Evolutionary conservation across 163 green algal genomes (phyloP), one percentile per base, ranked within the genome.

Genomic region (Coccomyxa subellipsoidea): DNA sequence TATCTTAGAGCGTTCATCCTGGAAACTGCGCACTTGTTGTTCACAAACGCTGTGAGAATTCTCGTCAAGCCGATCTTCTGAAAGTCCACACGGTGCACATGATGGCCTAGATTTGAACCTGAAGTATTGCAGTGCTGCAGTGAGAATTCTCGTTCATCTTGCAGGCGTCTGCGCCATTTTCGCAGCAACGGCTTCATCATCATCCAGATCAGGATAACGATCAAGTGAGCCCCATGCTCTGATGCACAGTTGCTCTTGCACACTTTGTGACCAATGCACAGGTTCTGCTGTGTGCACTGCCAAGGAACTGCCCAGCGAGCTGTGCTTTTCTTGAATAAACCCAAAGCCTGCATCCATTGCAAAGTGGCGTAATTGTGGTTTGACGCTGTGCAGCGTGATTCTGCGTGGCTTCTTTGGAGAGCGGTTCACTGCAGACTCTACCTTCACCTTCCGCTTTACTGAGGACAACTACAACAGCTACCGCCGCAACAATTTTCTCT

Each of bases 371-470:
- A 54, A 10, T 54, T 54, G 23, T 18, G 3, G 15, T 2, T 59
- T 12, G 47, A 59, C 47, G 47, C 47, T 59, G 47, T 59, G 47
- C 47, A 59, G 47, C 23, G 47, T 59, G 47, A 27, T 59, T 12
- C 15, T 59, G 4, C 47, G 47, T 18, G 47, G 47, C 47, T 59
- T 27, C 47, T 59, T 59, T 5, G 47, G 47, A 18, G 47, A 59
- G 47, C 66, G 66, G 8, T 34, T 73, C 66, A 73, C 29, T 5
- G 66, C 66, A 34, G 66, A 73, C 66, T 73, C 66, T 4, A 32
- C n/a, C 1, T 73, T 73, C 66, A 73, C 66, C 66, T 73, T 73
- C 66, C 66, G 66, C 66, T 73, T 73, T 23, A 73, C 29, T 34
- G 29, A 34, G 1, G 27, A 32, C 3, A 7, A 6, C 66, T 73